Base-by-base conservation (phyloP, 257 asterid genomes). In the Solanum bukasovii region DNA sequence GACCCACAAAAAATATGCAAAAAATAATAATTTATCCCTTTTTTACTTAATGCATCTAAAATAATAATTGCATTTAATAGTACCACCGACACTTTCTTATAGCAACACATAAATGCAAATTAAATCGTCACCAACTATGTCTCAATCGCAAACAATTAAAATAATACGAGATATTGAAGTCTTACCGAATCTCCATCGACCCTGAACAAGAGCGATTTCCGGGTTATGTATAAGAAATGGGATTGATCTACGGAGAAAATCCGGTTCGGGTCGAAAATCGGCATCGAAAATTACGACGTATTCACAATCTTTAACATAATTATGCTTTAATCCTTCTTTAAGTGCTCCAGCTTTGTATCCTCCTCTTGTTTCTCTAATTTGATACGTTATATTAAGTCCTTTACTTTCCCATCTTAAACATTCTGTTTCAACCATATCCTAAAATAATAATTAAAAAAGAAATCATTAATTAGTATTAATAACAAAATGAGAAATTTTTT, bases 281-380 rank as follows among this genome's bases (percentile, higher is more conserved):
- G 99, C 99, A 11, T 97, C 99, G 82, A 97, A 96, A 52, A 97
- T 97, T 34, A 92, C 98, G 1, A 97, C 98, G 7, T 92, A 94
- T 13, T 97, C 99, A 75, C 99, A 97, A 4, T 93, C 92, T 78
- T 95, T 92, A 8, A 94, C 99, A 27, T 96, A 96, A 49, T 93
- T 96, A 75, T 73, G 99, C 56, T 89, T 96, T 42, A 97, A 83
- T 2, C 99, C 99, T 91, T 97, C 99, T 87, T 97, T 97, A 29
- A 97, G 98, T 31, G 99, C 99, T 21, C 99, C 99, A 7, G 99
- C 99, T 88, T 97, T 97, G 92, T 97, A 97, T 4, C 99, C 99
- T 3, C 98, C 98, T 71, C 99, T 89, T 2, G 91, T 61, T 84
- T 96, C 95, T 84, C 99, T 92, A 33, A 96, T 96, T 90, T 96